Base-by-base conservation (phyloP, 768 basidiomycete genomes). In the Mycena crocata region DNA sequence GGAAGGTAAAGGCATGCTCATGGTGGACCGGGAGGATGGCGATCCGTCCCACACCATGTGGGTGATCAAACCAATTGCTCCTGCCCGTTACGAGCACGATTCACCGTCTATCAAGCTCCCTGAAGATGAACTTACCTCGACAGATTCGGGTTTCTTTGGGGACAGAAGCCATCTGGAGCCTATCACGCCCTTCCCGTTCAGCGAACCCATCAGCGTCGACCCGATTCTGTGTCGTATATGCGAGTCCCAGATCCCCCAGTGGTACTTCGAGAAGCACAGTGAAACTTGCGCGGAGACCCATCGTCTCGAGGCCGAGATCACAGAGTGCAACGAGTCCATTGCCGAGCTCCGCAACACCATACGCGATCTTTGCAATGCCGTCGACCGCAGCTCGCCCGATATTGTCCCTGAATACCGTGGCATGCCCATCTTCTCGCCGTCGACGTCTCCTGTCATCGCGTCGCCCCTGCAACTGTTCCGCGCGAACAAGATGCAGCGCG, bases 211-310 rank as follows among this genome's bases (percentile, higher is more conserved):
- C 79, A 91, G 90, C 74, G 89, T 87, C 28, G 89, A 93, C 65
- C 90, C 87, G 31, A 93, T 99, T 55, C 85, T 99, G 24, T 99
- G 98, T 81, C 93, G 98, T 32, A 99, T 99, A 68, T 99, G 98
- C 83, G 98, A 99, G 80, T 90, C 93, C 74, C 91, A 93, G 71
- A 93, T 99, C 63, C 96, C 97, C 3, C 93, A 97, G 67, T 99
- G 98, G 98, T 99, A 96, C 83, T 99, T 99, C 77, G 98, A 99
- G 82, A 99, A 98, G 82, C 98, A 99, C 83, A 99, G 95, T 86
- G 98, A 99, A 80, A 99, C 96, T 14, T 99, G 98, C 73, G 94
- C 90, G 71, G 97, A 98, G 80, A 91, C 93, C 4, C 98, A 99
- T 80, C 90, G 94, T 48, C 85, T 99, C 67, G 98, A 99, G 79